These are phyloP conservation scores for Kentomonas sorsogonicus DNA, from an alignment of 208 protist genomes.

Conservation along the genomic window DNA sequence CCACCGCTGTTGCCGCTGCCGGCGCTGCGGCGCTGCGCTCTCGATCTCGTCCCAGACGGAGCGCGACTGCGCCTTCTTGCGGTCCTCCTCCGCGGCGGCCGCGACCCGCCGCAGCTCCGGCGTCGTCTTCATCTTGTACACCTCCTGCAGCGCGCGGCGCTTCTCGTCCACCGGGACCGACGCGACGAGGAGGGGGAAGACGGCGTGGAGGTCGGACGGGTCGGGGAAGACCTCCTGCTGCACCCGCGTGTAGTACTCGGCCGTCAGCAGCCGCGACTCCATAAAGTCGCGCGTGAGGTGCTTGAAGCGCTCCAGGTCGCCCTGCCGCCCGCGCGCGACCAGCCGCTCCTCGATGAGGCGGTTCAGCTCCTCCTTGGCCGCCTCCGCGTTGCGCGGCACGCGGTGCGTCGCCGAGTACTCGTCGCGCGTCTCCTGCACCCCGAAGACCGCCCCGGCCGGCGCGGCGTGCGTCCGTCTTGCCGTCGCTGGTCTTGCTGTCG, in stretches of 20 bases:
- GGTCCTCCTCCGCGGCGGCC: constrained; percentile 34
- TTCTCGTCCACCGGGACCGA: constrained; percentile 46
- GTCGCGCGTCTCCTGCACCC: constrained; percentile 31
- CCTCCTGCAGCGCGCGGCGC: constrained; percentile 46
- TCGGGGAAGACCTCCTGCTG: constrained; percentile 40
- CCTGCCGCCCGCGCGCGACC: constrained; percentile 19
- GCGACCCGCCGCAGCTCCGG: constrained; percentile 58
- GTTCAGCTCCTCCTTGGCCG: constrained; percentile 38
- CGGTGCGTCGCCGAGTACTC: constrained; percentile 32
- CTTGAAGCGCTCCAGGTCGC: constrained; percentile 44
- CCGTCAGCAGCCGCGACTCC: constrained; percentile 41
- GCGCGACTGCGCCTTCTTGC: constrained; percentile 15
- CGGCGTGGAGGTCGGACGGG: constrained; percentile 35
- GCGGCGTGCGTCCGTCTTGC: background rate
- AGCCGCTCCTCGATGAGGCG: constrained; percentile 37
- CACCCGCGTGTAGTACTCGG: constrained; percentile 65
- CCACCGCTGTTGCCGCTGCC: background rate
- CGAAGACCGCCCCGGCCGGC: constrained; percentile 19
- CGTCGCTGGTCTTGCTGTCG: background rate
- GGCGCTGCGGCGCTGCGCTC: constrained; percentile 7
- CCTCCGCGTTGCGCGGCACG: constrained; percentile 22
- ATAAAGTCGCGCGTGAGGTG: constrained; percentile 60
- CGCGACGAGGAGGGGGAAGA: constrained; percentile 75
- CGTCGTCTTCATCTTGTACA: constrained; percentile 69
- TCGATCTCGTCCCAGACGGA: constrained; percentile 5